phyloP scores from a whole-genome alignment of 2,329 filamentous ascomycete genomes.

The Leptographium galeiforme region DNA sequence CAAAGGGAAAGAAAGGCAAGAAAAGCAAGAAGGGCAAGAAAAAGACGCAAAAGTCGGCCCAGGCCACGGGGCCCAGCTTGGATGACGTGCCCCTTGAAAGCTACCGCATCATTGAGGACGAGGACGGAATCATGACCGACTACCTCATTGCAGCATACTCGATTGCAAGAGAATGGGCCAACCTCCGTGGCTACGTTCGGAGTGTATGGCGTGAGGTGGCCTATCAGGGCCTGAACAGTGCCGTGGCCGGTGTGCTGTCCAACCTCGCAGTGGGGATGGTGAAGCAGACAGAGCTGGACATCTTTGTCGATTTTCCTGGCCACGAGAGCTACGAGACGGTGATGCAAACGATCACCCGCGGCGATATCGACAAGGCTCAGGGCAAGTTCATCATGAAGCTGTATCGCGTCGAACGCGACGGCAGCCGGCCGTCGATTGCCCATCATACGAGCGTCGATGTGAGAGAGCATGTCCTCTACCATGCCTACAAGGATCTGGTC shows the following conservation, averaged over 20 bases:
- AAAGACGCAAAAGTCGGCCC: conserved; percentile 7
- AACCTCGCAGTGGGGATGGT: conserved; percentile 28
- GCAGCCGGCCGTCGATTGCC: conserved; percentile 7
- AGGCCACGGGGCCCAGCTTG: conserved; percentile 13
- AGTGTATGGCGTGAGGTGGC: conserved; percentile 28
- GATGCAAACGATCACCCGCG: conserved; percentile 13
- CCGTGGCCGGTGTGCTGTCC: conserved; percentile 28
- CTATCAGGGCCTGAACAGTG: conserved; percentile 29
- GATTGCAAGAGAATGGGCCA: conserved; percentile 18
- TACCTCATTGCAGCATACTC: conserved; percentile 29
- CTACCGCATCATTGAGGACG: conserved; percentile 12
- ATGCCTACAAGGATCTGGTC: conserved; percentile 27
- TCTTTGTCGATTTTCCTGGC: conserved; percentile 32
- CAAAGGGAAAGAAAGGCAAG: conserved; percentile 6
- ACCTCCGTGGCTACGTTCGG: conserved; percentile 26
- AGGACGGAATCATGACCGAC: conserved; percentile 22
- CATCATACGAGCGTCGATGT: conserved; percentile 19
- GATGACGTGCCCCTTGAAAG: conserved; percentile 29
- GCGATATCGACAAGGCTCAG: not conserved
- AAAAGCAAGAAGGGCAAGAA: conserved; percentile 12
- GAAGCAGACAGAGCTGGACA: conserved; percentile 20
- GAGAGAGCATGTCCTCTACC: conserved; percentile 28
- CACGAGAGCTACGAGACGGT: conserved; percentile 29
- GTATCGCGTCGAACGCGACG: conserved; percentile 6
- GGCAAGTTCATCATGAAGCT: not conserved